Base-by-base conservation (phyloP, 2,329 filamentous ascomycete species). In the Pseudopithomyces maydicus region DNA sequence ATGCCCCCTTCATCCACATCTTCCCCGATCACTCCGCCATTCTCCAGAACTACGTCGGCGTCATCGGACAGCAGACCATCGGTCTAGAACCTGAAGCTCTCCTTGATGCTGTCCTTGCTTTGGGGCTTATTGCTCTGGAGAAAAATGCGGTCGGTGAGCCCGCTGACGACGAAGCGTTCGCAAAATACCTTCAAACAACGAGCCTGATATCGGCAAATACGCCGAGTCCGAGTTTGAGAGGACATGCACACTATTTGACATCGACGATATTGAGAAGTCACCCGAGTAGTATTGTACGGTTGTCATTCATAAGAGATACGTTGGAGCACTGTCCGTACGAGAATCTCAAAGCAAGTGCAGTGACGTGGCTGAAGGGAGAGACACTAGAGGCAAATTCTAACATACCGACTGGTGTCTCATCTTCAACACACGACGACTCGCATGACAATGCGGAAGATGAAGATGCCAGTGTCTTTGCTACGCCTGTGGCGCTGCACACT, bases 281-380 rank as follows among this genome's bases (percentile, higher is more conserved):
- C 53, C 81, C 84, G 3, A 81, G 82, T 10, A 78, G 82, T 26
- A 66, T 78, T 6, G 78, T 80, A 0, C 80, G 84, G 2, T 77
- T 85, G 32, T 81, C 81, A 3, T 80, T 86, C 61, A 84, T 86
- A 52, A 78, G 80, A 4, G 81, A 82, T 43, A 82, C 84, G 2
- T 74, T 87, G 3, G 81, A 85, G 59, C 78, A 85, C 48, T 82
- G 82, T 17, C 78, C 78, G 0, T 81, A 84, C 56, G 79, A 81
- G 44, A 82, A 83, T 15, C 78, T 84, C 36, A 84, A 84, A 63
- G 82, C 84, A 35, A 81, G 80, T 41, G 85, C 84, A 2, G 80
- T 88, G 5, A 80, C 81, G 33, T 88, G 85, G 85, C 74, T 87
- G 33, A 87, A 86, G 65, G 78, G 84, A 39, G 85, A 87, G 65